These are phyloP conservation scores for Aspergillus sp. DNA, from an alignment of 2,329 filamentous ascomycete genomes.

Conservation along the genomic window DNA sequence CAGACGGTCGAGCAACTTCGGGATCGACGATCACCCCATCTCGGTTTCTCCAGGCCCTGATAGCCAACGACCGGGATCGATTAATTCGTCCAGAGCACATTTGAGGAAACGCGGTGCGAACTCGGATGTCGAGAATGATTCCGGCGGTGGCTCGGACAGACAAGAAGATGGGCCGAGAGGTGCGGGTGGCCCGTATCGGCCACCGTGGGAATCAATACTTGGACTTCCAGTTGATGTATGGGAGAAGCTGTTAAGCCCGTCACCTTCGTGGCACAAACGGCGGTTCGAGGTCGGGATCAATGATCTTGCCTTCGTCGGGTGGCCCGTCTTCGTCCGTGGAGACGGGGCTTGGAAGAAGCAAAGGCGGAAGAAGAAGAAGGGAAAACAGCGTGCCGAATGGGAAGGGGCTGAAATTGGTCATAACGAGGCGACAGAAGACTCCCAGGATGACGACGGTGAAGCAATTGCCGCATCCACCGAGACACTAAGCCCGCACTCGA, in stretches of 20 bases:
- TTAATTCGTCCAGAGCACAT: constrained; percentile 38
- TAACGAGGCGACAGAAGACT: constrained; percentile 42
- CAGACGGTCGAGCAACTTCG: constrained; percentile 40
- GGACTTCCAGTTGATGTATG: constrained; percentile 77
- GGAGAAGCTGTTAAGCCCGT: constrained; percentile 78
- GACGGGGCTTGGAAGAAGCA: constrained; percentile 77
- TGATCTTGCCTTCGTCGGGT: constrained; percentile 77
- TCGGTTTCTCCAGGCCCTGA: constrained; percentile 37
- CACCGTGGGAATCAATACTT: constrained; percentile 65
- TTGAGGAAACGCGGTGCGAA: constrained; percentile 34
- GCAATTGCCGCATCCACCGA: constrained; percentile 35
- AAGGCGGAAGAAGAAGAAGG: constrained; percentile 53
- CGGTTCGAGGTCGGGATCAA: constrained; percentile 83
- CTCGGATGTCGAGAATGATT: constrained; percentile 41
- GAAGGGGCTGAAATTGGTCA: constrained; percentile 41
- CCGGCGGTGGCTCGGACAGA: constrained; percentile 33
- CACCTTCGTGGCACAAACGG: constrained; percentile 75
- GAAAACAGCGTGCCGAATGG: constrained; percentile 39
- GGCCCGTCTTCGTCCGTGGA: constrained; percentile 79
- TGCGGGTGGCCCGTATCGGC: constrained; percentile 28
- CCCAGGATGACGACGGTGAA: constrained; percentile 38
- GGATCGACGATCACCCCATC: constrained; percentile 36
- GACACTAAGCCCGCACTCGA: constrained; percentile 28
- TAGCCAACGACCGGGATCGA: constrained; percentile 37
- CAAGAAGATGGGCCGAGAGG: constrained; percentile 31